Conservation (phyloP, 495 filamentous ascomycete genomes). For the Hyaloscypha finlandica region DNA sequence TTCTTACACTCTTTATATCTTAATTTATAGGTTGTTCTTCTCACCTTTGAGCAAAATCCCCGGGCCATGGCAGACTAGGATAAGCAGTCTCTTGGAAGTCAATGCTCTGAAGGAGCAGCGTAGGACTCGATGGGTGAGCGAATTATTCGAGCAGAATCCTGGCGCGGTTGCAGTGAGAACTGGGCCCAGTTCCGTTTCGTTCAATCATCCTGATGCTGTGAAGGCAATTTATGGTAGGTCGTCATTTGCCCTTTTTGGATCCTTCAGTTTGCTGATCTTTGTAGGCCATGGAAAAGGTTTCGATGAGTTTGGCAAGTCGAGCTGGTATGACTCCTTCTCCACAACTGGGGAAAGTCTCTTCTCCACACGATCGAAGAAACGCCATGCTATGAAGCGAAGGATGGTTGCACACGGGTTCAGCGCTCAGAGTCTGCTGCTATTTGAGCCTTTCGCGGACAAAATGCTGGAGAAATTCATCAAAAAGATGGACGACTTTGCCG, state of each 20-base stretch:
- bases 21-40: constrained; percentile 15
- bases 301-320: constrained; percentile 21
- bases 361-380: constrained; percentile 18
- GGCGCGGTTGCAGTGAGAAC: constrained; percentile 16
- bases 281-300: constrained; percentile 19
- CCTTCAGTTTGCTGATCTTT: neutral
- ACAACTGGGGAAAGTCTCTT: constrained; percentile 20
- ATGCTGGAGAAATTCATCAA: constrained; percentile 16
- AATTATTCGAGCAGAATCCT: constrained; percentile 9
- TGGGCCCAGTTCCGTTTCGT: constrained; percentile 11
- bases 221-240: constrained; percentile 21
- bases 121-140: constrained; percentile 13
- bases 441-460: constrained; percentile 19
- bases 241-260: neutral
- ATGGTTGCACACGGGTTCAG: constrained; percentile 23
- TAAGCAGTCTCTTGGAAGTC: constrained; percentile 11
- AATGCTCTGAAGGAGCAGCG: constrained; percentile 18
- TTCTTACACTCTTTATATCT: neutral
- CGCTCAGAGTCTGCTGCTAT: constrained; percentile 10
- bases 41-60: constrained; percentile 16
- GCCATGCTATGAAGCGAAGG: constrained; percentile 17
- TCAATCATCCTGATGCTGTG: constrained; percentile 22
- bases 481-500: constrained; percentile 19
- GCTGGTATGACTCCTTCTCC: constrained; percentile 22
- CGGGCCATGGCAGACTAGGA: constrained; percentile 10